Evolutionary conservation across 495 filamentous ascomycete genomes (phyloP).

Genomic region (Penicillium cinerascens): DNA sequence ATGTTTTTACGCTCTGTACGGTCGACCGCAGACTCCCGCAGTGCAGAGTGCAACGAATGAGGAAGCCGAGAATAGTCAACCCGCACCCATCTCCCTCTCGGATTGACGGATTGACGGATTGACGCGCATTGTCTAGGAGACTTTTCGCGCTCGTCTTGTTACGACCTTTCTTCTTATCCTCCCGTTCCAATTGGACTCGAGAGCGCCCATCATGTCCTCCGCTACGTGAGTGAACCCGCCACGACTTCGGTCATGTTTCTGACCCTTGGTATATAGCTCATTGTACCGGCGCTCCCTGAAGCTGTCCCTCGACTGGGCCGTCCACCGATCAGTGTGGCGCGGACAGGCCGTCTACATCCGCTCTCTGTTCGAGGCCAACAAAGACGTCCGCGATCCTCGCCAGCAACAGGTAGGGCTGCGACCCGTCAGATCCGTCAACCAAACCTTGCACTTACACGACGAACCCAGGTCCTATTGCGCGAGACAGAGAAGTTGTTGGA

Average conservation of each 20-base stretch:
- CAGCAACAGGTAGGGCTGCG: slow-evolving; percentile 67
- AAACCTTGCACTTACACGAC: neutral
- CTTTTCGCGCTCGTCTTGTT: neutral
- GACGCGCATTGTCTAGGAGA: slow-evolving; percentile 9
- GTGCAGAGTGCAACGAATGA: slow-evolving; percentile 29
- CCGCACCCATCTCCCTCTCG: slow-evolving; percentile 10
- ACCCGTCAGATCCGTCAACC: neutral
- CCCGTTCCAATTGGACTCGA: slow-evolving; percentile 6
- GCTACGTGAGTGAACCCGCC: slow-evolving; percentile 31
- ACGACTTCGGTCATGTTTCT: slow-evolving; percentile 1
- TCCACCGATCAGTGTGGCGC: slow-evolving; percentile 87
- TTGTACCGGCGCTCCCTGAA: slow-evolving; percentile 92
- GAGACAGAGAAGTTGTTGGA: slow-evolving; percentile 86
- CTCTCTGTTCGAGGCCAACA: slow-evolving; percentile 92
- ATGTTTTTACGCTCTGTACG: slow-evolving; percentile 37
- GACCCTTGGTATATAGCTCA: slow-evolving; percentile 52
- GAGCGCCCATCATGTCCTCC: slow-evolving; percentile 33
- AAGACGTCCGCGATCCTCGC: slow-evolving; percentile 76
- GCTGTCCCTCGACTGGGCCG: slow-evolving; percentile 89
- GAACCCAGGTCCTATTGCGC: slow-evolving; percentile 64
- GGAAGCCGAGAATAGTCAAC: slow-evolving; percentile 29
- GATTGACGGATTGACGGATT: slow-evolving; percentile 4
- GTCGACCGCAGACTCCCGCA: slow-evolving; percentile 13
- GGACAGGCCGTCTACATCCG: slow-evolving; percentile 95
- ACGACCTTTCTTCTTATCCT: neutral